Base-by-base conservation (phyloP, 164 flowering plant species). In the Liriodendron chinense region DNA sequence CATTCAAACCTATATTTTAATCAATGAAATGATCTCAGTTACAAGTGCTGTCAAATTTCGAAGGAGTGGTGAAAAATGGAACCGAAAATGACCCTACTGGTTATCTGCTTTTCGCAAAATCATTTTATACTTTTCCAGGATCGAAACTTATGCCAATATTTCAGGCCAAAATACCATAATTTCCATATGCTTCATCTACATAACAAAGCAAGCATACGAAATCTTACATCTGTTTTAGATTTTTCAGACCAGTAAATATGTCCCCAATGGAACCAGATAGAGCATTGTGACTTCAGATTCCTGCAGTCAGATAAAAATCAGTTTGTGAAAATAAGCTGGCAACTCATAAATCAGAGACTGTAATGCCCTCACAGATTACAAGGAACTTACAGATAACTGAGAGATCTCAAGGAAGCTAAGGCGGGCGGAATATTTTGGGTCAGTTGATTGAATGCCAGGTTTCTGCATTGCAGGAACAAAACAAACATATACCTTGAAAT, bases 231-330 rank as follows among this genome's bases (percentile, higher is more conserved):
- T 82, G 88, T 80, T 77, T 86, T 23, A 94, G 83, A 80, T 81
- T 79, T 65, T 77, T 73, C 16, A 91, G 79, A 72, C 87, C 91
- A 23, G 76, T 81, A 69, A 94, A 94, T 48, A 92, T 87, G 82
- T 89, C 81, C 66, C 94, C 96, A 62, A 94, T 74, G 1, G 92
- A 84, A 72, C 98, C 97, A 78, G 88, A 85, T 68, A 94, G 70
- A 2, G 69, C 72, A 78, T 94, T 94, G 82, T 89, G 92, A 84
- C 96, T 91, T 91, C 79, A 94, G 76, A 78, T 92, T 94, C 85
- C 98, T 91, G 87, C 78, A 84, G 28, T 26, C 63, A 48, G 34
- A 73, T 72, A 64, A 73, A 59, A 25, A 20, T 64, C 3, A 7
- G 9, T 9, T 9, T 24, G 24, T n/a, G 3, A 64, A 64, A 20